phyloP scores from a whole-genome alignment of 306 rosid species.

The Quercus gilva region DNA sequence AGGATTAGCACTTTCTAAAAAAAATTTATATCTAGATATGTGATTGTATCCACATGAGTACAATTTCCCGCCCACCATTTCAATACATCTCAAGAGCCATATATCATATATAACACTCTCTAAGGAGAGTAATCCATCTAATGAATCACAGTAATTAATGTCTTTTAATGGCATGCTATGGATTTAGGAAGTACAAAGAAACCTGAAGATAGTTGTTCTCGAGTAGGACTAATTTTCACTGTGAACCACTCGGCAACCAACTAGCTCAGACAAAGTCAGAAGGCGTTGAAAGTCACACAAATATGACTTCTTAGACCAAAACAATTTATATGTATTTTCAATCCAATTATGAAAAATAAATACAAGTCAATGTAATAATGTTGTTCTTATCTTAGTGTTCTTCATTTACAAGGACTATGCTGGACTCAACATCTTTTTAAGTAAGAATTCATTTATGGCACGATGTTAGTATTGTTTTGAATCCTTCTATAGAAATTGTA shows the following conservation, averaged over 20 bases:
- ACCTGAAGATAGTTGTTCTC: not conserved
- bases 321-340: not conserved
- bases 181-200: not conserved
- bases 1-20: not conserved
- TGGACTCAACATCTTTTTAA: not conserved
- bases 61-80: not conserved
- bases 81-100: not conserved
- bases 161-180: not conserved
- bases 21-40: not conserved
- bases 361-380: conserved; percentile 1
- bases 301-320: not conserved
- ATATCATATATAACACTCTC: not conserved
- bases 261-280: not conserved
- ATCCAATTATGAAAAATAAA: not conserved
- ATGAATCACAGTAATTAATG: not conserved
- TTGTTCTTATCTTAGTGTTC: not conserved
- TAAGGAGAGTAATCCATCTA: not conserved
- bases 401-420: not conserved
- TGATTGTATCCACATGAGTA: not conserved
- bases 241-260: not conserved
- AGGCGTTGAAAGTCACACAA: not conserved
- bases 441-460: not conserved
- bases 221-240: not conserved
- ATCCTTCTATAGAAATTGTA: not conserved
- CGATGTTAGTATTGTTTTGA: not conserved